Evolutionary conservation across 2,329 filamentous ascomycete genomes (phyloP).

Genomic region (Talaromyces rugulosus): DNA sequence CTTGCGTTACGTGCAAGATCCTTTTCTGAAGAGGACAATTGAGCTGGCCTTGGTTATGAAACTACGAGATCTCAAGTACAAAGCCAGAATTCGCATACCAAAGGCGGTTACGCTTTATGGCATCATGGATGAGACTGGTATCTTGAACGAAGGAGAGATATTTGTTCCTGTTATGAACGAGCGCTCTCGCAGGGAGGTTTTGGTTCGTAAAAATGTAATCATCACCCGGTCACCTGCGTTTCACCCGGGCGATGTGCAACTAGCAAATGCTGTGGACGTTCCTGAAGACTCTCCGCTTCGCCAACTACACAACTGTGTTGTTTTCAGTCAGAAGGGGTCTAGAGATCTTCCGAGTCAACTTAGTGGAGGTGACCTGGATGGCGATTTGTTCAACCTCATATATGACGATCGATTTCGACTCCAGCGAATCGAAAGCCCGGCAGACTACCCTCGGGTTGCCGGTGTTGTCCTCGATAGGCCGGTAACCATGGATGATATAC

Average conservation of each 20-base stretch:
- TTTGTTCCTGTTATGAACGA: constrained; percentile 57
- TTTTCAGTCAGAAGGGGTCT: constrained; percentile 67
- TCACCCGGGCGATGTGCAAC: constrained; percentile 75
- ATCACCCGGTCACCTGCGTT: constrained; percentile 77
- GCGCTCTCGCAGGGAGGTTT: constrained; percentile 24
- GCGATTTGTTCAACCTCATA: constrained; percentile 76
- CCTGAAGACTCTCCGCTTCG: constrained; percentile 59
- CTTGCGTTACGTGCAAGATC: constrained; percentile 63
- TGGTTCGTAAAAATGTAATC: constrained; percentile 45
- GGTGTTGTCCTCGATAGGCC: constrained; percentile 57
- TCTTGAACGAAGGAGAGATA: constrained; percentile 62
- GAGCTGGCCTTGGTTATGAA: constrained; percentile 68
- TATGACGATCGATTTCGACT: constrained; percentile 59
- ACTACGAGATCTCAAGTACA: constrained; percentile 72
- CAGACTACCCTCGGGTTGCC: constrained; percentile 62
- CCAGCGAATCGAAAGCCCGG: constrained; percentile 48
- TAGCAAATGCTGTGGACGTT: constrained; percentile 56
- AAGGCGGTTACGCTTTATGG: constrained; percentile 74
- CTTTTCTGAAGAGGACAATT: constrained; percentile 65
- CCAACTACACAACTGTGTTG: constrained; percentile 66
- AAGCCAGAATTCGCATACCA: constrained; percentile 67
- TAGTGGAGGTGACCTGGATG: constrained; percentile 78
- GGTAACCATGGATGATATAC: constrained; percentile 65
- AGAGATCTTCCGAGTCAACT: constrained; percentile 75
- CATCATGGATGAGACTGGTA: constrained; percentile 75